A percentile compares a stretch with the other conserved stretches of the same genome.
phyloP scores from a whole-genome alignment of 176 grass and related monocot species.

The Avena sativa region DNA sequence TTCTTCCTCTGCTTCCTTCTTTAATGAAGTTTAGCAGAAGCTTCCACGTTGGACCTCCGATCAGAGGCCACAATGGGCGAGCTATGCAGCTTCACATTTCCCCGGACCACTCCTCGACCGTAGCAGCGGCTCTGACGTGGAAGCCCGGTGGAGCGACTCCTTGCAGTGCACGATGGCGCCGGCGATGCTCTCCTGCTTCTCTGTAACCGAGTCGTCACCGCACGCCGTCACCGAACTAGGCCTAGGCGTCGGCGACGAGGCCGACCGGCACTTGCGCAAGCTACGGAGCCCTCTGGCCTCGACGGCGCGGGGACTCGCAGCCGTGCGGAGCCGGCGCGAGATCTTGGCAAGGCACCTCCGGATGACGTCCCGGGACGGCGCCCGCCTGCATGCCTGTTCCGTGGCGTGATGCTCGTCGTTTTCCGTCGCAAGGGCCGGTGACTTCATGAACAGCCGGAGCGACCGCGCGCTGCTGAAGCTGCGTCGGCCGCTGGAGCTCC shows the following conservation, averaged over 20 bases:
- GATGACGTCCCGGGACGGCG: slow-evolving; percentile 41
- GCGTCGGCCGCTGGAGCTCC: slow-evolving; percentile 2
- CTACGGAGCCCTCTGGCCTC: slow-evolving; percentile 33
- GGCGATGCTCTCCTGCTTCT: slow-evolving; percentile 90
- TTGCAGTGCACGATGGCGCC: slow-evolving; percentile 96
- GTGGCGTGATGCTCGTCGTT: not conserved
- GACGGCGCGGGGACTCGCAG: not conserved
- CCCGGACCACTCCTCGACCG: slow-evolving; percentile 77
- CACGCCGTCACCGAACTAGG: not conserved
- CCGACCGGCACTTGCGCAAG: slow-evolving; percentile 49
- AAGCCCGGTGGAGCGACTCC: slow-evolving; percentile 34
- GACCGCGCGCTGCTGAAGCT: slow-evolving; percentile 50
- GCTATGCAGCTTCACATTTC: slow-evolving; percentile 30
- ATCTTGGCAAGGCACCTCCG: slow-evolving; percentile 67
- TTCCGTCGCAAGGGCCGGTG: not conserved
- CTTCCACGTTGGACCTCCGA: slow-evolving; percentile 1
- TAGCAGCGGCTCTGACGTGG: slow-evolving; percentile 48
- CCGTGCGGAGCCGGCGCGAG: slow-evolving; percentile 52
- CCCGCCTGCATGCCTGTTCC: not conserved
- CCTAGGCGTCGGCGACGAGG: no score
- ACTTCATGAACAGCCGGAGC: slow-evolving; percentile 44
- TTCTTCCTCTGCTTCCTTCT: not conserved
- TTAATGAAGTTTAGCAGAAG: not conserved
- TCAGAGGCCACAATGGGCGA: not conserved
- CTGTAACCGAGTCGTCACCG: slow-evolving; percentile 69